Percentiles rank a stretch among this genome's conserved stretches.
These are phyloP conservation scores for Melampsora americana DNA, from an alignment of 1,284 basidiomycete species.

Conservation along the genomic window DNA sequence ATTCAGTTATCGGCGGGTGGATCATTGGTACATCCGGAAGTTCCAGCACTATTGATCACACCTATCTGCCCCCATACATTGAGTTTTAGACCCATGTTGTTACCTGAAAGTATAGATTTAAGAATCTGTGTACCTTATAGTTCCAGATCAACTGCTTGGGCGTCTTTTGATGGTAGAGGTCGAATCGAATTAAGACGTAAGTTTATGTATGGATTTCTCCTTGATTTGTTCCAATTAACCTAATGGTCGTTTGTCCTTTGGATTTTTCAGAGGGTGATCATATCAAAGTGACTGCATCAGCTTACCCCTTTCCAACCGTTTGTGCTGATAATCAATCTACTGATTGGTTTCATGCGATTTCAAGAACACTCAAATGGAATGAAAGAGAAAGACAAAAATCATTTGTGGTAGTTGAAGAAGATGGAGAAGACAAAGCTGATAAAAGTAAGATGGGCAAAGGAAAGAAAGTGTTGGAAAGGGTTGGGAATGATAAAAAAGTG, in stretches of 20 bases:
- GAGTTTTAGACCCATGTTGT: conserved; percentile 95
- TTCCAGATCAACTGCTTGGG: conserved; percentile 97
- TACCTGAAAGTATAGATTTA: conserved; percentile 98
- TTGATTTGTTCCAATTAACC: too few species aligned
- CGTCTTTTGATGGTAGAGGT: conserved; percentile 94
- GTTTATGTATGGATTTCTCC: background rate
- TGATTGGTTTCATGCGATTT: conserved; percentile 97
- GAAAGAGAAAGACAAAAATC: conserved; percentile 92
- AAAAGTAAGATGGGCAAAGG: background rate
- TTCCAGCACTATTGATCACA: conserved; percentile 91
- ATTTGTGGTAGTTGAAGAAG: conserved; percentile 94
- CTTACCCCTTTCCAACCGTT: conserved; percentile 97
- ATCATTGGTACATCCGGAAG: conserved; percentile 95
- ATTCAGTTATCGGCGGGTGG: conserved; percentile 87
- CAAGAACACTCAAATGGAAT: conserved; percentile 95
- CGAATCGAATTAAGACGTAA: conserved; percentile 80
- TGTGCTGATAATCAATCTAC: conserved; percentile 95
- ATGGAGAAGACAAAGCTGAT: conserved; percentile 53
- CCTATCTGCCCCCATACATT: conserved; percentile 98
- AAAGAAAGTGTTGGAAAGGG: conserved; percentile 48
- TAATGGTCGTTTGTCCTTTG: background rate
- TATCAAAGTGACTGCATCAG: conserved; percentile 96
- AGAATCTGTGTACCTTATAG: conserved; percentile 98
- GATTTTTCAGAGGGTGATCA: conserved; percentile 74
- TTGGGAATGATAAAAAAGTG: conserved; percentile 9